Conservation (phyloP, 164 flowering plant species). For the Cinnamomum micranthum region DNA sequence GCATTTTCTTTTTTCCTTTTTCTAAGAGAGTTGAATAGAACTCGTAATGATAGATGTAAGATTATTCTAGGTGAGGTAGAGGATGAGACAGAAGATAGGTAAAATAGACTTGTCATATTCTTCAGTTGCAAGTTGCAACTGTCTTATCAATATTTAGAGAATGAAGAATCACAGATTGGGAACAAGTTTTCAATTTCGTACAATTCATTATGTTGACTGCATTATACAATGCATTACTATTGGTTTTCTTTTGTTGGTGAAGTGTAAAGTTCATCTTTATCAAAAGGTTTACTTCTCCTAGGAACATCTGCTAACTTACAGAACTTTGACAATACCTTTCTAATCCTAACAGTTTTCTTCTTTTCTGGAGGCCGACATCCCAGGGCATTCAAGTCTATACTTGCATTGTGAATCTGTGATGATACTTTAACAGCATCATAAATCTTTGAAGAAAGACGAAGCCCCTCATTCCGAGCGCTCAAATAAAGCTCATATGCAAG, state of each 20-base stretch:
- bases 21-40: no score
- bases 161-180: not conserved
- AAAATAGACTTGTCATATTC: not conserved
- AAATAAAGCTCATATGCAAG: slow-evolving; percentile 72
- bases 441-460: slow-evolving; percentile 57
- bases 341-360: slow-evolving; percentile 33
- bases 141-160: not conserved
- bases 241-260: slow-evolving; percentile 9
- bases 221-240: not conserved
- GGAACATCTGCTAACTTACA: slow-evolving; percentile 53
- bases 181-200: not conserved
- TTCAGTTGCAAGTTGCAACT: not conserved
- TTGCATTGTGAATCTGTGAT: slow-evolving; percentile 40
- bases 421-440: slow-evolving; percentile 66
- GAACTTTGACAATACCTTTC: slow-evolving; percentile 43
- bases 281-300: slow-evolving; percentile 47
- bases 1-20: no score
- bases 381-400: slow-evolving; percentile 46
- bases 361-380: slow-evolving; percentile 76
- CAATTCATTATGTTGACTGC: not conserved
- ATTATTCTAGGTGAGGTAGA: not conserved
- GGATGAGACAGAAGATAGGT: not conserved
- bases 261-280: slow-evolving; percentile 33
- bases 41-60: not conserved
- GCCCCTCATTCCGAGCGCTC: slow-evolving; percentile 62